Evolutionary conservation across 1,284 basidiomycete species (phyloP), one percentile per base, ranked within the genome.

Genomic region (Pseudozyma sp.): DNA sequence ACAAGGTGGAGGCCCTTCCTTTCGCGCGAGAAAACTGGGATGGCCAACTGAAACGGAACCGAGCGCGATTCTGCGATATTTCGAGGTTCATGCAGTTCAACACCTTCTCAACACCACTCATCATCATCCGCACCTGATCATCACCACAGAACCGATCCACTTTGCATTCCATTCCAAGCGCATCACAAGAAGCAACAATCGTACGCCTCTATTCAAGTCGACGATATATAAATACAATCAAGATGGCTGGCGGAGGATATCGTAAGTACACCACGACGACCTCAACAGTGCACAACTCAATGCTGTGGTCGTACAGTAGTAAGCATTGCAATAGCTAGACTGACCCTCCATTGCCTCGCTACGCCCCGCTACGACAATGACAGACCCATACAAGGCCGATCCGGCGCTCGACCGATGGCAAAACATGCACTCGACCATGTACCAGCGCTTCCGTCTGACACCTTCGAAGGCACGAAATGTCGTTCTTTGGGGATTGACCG

Each of bases 381-480:
- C 19, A 81, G 80, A 80, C 57, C 79, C 80, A 47, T 65, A 78
- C 63, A 82, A 82, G 79, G 65, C 70, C 55, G 80, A 82, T 44
- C 80, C 79, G 61, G 77, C 80, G 30, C 61, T 82, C 46, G 80
- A 82, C 67, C 75, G 78, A 73, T 81, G 78, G 75, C 75, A 78
- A 66, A 69, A 70, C 40, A 81, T 81, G 79, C 81, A 82, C 72
- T 74, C 77, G 57, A 77, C 81, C 47, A 82, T 82, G 81, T 82
- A 82, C 72, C 68, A 75, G 53, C 71, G 79, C 30, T 82, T 82
- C 74, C 74, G 75, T 43, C 55, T 80, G 53, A 82, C 81, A 30
- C 47, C 73, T 0, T 58, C 68, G 24, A 80, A 79, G 39, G 60
- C 76, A 33, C 71, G 75, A 24, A 39, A 48, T 19, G 56, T 80